Percentiles rank a stretch among this genome's conserved stretches.
These are phyloP conservation scores for Dictyophora rubrovolvata DNA, from an alignment of 768 basidiomycete species.

Conservation along the genomic window DNA sequence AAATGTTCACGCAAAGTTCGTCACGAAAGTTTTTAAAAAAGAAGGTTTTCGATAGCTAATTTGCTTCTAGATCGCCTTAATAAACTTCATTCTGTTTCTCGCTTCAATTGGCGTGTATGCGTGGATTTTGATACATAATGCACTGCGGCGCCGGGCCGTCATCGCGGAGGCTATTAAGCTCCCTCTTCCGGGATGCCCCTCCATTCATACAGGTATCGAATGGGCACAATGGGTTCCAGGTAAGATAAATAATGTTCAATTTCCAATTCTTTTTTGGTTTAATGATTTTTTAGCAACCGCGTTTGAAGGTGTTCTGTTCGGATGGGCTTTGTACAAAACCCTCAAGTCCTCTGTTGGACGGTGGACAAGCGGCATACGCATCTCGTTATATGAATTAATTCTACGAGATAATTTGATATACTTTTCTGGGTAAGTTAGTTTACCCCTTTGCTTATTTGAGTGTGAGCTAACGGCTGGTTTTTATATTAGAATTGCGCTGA, in stretches of 20 bases:
- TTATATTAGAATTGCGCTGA: conserved; percentile 24
- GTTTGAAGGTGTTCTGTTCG: conserved; percentile 34
- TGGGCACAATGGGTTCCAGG: conserved; percentile 39
- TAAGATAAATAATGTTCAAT: conserved; percentile 12
- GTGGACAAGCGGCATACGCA: conserved; percentile 17
- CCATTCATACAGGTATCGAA: conserved; percentile 30
- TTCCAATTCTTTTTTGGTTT: neutral
- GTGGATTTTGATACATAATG: conserved; percentile 31
- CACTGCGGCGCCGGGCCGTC: conserved; percentile 23
- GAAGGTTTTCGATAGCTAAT: neutral
- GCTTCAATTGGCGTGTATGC: conserved; percentile 33
- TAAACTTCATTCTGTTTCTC: conserved; percentile 31
- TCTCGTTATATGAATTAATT: conserved; percentile 26
- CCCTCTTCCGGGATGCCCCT: conserved; percentile 32
- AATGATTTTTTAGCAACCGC: conserved; percentile 22
- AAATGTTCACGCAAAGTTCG: conserved; percentile 29
- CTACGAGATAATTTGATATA: conserved; percentile 37
- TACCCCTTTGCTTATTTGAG: neutral
- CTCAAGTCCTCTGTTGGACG: conserved; percentile 15
- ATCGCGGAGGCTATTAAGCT: conserved; percentile 29
- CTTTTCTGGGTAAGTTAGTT: conserved; percentile 28
- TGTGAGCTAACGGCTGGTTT: neutral
- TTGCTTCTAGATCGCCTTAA: conserved; percentile 23
- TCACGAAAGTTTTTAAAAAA: neutral
- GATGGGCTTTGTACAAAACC: conserved; percentile 30